Evolutionary conservation across 2,329 filamentous ascomycete species (phyloP), one percentile per base, ranked within the genome.

Genomic region (Elsinoe perseae): DNA sequence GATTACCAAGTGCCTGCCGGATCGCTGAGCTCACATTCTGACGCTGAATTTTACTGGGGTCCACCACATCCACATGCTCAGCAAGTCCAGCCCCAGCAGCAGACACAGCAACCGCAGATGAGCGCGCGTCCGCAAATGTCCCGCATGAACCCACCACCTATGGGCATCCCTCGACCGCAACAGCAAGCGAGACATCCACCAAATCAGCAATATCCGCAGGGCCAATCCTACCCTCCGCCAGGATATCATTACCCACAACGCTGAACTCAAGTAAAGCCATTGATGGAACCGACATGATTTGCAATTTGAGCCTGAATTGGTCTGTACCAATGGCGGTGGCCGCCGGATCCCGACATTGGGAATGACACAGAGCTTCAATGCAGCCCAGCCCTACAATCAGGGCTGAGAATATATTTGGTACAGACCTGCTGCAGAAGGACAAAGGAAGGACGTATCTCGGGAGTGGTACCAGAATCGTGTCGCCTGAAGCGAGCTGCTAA

Each of bases 241-340:
- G 44, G 44, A 2, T 30, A 50, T 30, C 44, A 32, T 12, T 50
- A 50, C 16, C 44, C 40, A n/a, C 40, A 34, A 50, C 44, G 44
- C 28, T 50, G 44, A 50, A 50, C 9, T 4, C 23, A 2, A 21
- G 4, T 44, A 18, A 25, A 14, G 6, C 40, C 20, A 4, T 23
- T 12, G 20, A 44, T 14, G 32, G 32, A 36, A 36, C 5, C 32
- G 32, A 36, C 5, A 9, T 36, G 32, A 14, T 14, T 36, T 14
- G 3, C 12, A 7, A 36, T 3, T 36, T 36, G 32, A 36, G 32
- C 32, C 32, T 36, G 32, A 36, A 36, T 7, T 9, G 9, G n/a
- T 14, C 12, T 36, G 32, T 36, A 4, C 4, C 12, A 14, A 6
- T 3, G 4, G 10, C 4, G 32, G 32, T 3, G 9, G 9, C 10